Evolutionary conservation across 2,329 filamentous ascomycete species (phyloP).

Genomic region (Penicillium sp.): DNA sequence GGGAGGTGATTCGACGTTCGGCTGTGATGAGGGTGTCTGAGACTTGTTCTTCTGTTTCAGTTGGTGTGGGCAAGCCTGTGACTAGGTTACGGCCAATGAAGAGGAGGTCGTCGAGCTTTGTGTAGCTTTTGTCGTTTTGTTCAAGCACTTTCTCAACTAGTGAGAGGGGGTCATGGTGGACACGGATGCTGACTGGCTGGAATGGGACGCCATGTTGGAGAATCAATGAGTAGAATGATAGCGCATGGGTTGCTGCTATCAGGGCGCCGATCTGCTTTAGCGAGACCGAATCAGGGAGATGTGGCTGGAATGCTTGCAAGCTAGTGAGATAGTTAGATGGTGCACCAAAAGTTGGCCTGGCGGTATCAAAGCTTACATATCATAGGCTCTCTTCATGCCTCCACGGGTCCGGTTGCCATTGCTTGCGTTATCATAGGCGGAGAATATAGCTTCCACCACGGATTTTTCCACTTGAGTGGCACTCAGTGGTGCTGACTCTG

Average conservation of each 20-base stretch:
- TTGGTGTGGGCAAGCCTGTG: constrained; percentile 38
- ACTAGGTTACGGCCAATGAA: constrained; percentile 62
- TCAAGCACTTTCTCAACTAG: constrained; percentile 61
- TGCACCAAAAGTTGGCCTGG: background rate
- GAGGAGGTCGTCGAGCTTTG: constrained; percentile 63
- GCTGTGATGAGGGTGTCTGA: constrained; percentile 38
- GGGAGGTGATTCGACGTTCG: constrained; percentile 48
- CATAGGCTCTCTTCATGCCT: constrained; percentile 61
- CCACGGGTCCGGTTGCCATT: constrained; percentile 65
- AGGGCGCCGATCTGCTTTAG: constrained; percentile 53
- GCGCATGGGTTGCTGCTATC: constrained; percentile 61
- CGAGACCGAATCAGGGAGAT: constrained; percentile 41
- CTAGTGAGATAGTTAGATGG: constrained; percentile 21
- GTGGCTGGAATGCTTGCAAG: constrained; percentile 44
- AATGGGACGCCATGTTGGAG: constrained; percentile 66
- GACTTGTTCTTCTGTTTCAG: constrained; percentile 16
- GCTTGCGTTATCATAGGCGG: constrained; percentile 64
- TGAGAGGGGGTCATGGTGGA: constrained; percentile 59
- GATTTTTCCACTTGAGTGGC: constrained; percentile 51
- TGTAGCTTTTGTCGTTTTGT: constrained; percentile 63
- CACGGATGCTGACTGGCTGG: constrained; percentile 66
- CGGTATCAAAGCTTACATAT: constrained; percentile 48
- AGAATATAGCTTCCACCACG: constrained; percentile 54
- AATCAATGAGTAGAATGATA: constrained; percentile 66
- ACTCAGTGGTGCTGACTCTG: constrained; percentile 39